phyloP scores from a whole-genome alignment of 2,329 filamentous ascomycete genomes.

The Alternaria consortialis region DNA sequence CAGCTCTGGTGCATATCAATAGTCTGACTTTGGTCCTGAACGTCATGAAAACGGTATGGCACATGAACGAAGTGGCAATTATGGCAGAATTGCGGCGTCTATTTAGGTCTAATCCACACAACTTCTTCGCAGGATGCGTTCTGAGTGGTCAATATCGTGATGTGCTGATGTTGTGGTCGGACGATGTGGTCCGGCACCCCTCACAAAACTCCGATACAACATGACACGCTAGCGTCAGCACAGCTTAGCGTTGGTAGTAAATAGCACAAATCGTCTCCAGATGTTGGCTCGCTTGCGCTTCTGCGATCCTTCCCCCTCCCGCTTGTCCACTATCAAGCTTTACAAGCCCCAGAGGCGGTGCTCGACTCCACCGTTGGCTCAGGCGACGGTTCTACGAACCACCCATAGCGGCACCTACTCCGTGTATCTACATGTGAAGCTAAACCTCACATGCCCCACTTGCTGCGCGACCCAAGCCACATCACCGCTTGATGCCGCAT shows the following conservation, averaged over 20 bases:
- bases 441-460: conserved; percentile 24
- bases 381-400: conserved; percentile 13
- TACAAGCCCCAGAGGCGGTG: conserved; percentile 11
- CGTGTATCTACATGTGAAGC: conserved; percentile 19
- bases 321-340: conserved; percentile 8
- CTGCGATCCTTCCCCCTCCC: conserved; percentile 7
- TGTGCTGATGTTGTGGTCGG: conserved; percentile 27
- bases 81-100: conserved; percentile 2
- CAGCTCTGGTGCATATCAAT: conserved; percentile 19
- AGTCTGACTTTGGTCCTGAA: conserved; percentile 12
- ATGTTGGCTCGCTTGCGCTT: conserved; percentile 25
- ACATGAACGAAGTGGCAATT: not conserved
- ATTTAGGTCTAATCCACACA: conserved; percentile 3
- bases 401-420: conserved; percentile 15
- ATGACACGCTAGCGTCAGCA: conserved; percentile 16
- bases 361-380: conserved; percentile 24
- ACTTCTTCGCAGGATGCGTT: not conserved
- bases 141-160: conserved; percentile 20
- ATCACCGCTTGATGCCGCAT: conserved; percentile 26
- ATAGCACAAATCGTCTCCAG: conserved; percentile 21
- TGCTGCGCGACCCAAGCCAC: conserved; percentile 21
- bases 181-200: conserved; percentile 39
- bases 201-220: conserved; percentile 34
- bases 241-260: conserved; percentile 21
- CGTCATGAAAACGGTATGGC: conserved; percentile 15